A percentile compares a stretch with the other conserved stretches of the same genome.
phyloP scores from a whole-genome alignment of 2,329 filamentous ascomycete genomes.

The Lachnellula suecica region DNA sequence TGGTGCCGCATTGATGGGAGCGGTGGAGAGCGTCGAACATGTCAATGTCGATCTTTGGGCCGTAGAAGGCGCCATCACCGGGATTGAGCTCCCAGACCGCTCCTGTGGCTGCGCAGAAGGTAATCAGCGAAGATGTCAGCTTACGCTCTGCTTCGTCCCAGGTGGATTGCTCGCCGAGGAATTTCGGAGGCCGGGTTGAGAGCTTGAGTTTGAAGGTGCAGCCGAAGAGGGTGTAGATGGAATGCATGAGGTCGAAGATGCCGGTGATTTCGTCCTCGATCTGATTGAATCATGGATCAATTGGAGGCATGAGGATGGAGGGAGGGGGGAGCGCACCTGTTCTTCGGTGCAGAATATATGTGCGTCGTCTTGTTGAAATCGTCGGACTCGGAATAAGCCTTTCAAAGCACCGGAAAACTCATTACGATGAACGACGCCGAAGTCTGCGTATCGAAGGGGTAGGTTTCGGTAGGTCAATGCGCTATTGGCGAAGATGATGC shows the following conservation, averaged over 20 bases:
- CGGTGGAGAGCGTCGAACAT: slow-evolving; percentile 83
- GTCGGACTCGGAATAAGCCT: slow-evolving; percentile 85
- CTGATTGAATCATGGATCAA: no score
- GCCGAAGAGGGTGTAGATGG: slow-evolving; percentile 79
- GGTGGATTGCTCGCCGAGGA: slow-evolving; percentile 78
- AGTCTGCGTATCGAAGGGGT: slow-evolving; percentile 90
- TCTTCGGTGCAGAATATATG: slow-evolving; percentile 93
- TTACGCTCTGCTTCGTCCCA: slow-evolving; percentile 88
- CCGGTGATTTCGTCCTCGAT: slow-evolving; percentile 72
- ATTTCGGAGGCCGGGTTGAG: slow-evolving; percentile 87
- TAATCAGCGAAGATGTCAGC: no score
- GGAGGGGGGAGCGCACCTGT: no score
- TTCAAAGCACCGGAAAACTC: slow-evolving; percentile 90
- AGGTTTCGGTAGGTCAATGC: slow-evolving; percentile 87
- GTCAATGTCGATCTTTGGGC: slow-evolving; percentile 96
- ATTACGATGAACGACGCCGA: slow-evolving; percentile 92
- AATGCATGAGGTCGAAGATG: slow-evolving; percentile 82
- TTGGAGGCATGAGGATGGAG: no score
- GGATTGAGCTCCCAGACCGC: slow-evolving; percentile 86
- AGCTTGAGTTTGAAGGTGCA: slow-evolving; percentile 94
- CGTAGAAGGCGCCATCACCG: slow-evolving; percentile 96
- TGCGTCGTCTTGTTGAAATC: slow-evolving; percentile 94
- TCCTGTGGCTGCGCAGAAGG: slow-evolving; percentile 50
- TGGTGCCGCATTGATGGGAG: slow-evolving; percentile 87
- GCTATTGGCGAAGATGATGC: slow-evolving; percentile 79